phyloP scores from a whole-genome alignment of 2,329 filamentous ascomycete genomes.

The Aureobasidium sp. region DNA sequence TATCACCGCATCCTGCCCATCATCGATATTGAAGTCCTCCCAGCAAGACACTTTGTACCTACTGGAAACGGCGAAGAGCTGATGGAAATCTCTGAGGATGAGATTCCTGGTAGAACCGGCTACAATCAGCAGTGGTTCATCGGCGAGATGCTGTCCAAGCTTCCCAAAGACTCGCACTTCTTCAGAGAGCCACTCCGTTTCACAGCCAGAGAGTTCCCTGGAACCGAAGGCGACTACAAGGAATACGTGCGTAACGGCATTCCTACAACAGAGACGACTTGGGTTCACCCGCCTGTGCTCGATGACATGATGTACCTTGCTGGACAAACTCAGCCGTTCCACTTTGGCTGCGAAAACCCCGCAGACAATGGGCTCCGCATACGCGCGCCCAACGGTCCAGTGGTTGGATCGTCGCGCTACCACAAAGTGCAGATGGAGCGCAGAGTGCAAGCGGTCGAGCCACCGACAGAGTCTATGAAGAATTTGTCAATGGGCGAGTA shows the following conservation, averaged over 20 bases:
- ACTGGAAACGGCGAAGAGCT: constrained; percentile 26
- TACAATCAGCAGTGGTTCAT: constrained; percentile 24
- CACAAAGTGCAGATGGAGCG: constrained; percentile 3
- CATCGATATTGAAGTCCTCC: constrained; percentile 44
- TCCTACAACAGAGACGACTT: constrained; percentile 35
- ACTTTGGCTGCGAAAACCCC: constrained; percentile 20
- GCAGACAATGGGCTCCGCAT: constrained; percentile 18
- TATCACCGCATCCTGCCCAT: constrained; percentile 47
- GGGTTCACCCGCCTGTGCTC: constrained; percentile 37
- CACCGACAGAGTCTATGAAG: not conserved
- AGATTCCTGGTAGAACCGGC: constrained; percentile 27
- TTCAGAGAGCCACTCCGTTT: constrained; percentile 20
- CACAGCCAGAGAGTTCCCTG: constrained; percentile 28
- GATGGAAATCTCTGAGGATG: constrained; percentile 37
- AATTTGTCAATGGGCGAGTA: not conserved
- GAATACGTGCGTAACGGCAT: constrained; percentile 33
- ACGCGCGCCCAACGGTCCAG: constrained; percentile 15
- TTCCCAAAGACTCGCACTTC: constrained; percentile 16
- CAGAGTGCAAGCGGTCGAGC: not conserved
- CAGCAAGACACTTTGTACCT: constrained; percentile 44
- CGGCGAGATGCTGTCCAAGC: constrained; percentile 22
- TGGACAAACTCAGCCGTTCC: constrained; percentile 27
- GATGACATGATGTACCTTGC: constrained; percentile 25
- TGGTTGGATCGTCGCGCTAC: constrained; percentile 17
- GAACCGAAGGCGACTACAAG: constrained; percentile 32